phyloP scores from a whole-genome alignment of 345 rosid species.

The Citrus unshiu region DNA sequence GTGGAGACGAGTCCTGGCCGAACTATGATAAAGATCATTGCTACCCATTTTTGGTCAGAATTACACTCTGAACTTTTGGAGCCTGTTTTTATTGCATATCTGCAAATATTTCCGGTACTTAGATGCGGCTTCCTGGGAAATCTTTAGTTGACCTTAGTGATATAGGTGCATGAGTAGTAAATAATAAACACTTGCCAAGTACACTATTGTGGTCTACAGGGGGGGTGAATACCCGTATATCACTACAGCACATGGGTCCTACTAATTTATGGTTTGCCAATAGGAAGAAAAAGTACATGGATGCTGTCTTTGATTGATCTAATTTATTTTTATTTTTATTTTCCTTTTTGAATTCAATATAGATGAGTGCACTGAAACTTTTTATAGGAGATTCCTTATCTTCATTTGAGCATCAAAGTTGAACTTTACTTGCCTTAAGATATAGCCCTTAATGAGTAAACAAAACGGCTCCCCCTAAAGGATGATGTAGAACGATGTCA shows the following conservation, averaged over 20 bases:
- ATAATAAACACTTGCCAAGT: constrained; percentile 1
- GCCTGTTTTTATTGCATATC: not conserved
- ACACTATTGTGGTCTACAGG: not conserved
- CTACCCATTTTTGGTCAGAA: constrained; percentile 70
- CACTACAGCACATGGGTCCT: constrained; percentile 6
- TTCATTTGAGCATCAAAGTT: constrained; percentile 25
- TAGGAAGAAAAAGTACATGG: not conserved
- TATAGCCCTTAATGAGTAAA: constrained; percentile 19
- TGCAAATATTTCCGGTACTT: not conserved
- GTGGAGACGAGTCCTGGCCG: constrained; percentile 62
- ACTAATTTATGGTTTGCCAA: constrained; percentile 13
- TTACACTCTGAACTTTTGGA: constrained; percentile 32
- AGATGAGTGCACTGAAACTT: constrained; percentile 31
- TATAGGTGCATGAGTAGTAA: not conserved
- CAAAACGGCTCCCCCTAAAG: constrained; percentile 11
- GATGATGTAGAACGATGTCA: constrained; percentile 16
- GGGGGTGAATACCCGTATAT: not conserved
- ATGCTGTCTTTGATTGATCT: constrained; percentile 14
- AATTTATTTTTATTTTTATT: constrained; percentile 6
- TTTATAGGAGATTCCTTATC: constrained; percentile 48
- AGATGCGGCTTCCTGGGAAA: not conserved
- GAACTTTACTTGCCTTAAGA: constrained; percentile 8
- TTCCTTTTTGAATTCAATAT: constrained; percentile 21
- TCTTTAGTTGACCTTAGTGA: constrained; percentile 1
- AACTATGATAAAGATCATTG: constrained; percentile 66